Evolutionary conservation across 176 grass and related monocot genomes (phyloP).

Genomic region (Chloris gayana): DNA sequence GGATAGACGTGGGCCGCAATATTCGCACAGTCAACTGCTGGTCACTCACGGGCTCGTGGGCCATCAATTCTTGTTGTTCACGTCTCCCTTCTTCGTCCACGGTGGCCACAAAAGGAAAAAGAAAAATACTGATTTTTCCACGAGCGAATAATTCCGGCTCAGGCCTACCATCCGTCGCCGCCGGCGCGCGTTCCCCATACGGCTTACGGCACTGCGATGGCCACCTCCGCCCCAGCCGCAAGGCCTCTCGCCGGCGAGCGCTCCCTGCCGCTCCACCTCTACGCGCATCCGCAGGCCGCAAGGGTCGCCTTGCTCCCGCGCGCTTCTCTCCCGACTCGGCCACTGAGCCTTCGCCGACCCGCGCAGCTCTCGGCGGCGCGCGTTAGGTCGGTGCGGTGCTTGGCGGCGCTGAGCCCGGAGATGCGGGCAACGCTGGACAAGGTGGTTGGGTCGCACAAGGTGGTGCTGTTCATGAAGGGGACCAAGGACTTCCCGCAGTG

Average conservation of each 20-base stretch:
- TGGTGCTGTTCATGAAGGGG: slow-evolving; percentile 96
- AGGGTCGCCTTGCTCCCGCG: slow-evolving; percentile 7
- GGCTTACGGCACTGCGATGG: slow-evolving; percentile 43
- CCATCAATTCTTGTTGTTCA: background rate
- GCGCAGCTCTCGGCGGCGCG: background rate
- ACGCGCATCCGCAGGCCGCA: background rate
- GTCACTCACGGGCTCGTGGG: background rate
- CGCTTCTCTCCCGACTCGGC: background rate
- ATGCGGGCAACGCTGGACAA: slow-evolving; percentile 81
- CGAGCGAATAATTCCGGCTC: background rate
- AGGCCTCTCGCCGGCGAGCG: background rate
- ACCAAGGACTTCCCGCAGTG: slow-evolving; percentile 97
- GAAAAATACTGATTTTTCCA: slow-evolving; percentile 19
- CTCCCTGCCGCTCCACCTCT: background rate
- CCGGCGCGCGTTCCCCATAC: slow-evolving; percentile 29
- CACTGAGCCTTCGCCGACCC: slow-evolving; percentile 22
- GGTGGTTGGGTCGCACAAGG: slow-evolving; percentile 78
- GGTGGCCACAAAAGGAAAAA: slow-evolving; percentile 1
- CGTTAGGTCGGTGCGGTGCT: slow-evolving; percentile 54
- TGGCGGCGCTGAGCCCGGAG: slow-evolving; percentile 53
- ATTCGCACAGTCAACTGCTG: background rate
- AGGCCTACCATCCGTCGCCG: slow-evolving; percentile 22
- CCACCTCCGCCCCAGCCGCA: slow-evolving; percentile 40
- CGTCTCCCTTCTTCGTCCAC: background rate
- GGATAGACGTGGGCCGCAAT: background rate